Evolutionary conservation across 306 rosid genomes (phyloP).

Genomic region (Fragaria vesca): DNA sequence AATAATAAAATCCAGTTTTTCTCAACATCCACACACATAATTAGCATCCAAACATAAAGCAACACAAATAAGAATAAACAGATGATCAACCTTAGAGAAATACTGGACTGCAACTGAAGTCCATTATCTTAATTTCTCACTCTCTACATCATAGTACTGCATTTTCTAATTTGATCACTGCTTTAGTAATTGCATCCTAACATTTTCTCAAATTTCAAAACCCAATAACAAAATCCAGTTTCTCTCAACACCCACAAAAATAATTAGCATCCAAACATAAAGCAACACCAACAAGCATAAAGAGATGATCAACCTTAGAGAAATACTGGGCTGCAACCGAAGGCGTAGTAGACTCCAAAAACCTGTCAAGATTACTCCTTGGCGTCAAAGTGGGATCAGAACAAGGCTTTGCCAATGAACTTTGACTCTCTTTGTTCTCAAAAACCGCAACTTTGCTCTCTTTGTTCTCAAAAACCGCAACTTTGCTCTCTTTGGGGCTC

Average conservation of each 20-base stretch:
- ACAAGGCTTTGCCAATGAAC: slow-evolving; percentile 29
- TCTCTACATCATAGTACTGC: not conserved
- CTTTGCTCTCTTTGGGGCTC: slow-evolving; percentile 36
- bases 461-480: slow-evolving; percentile 42
- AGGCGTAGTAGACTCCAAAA: slow-evolving; percentile 68
- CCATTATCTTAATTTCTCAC: not conserved
- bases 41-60: slow-evolving; percentile 1
- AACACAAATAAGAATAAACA: not conserved
- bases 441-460: slow-evolving; percentile 33
- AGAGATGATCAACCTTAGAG: slow-evolving; percentile 64
- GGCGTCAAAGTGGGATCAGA: slow-evolving; percentile 31
- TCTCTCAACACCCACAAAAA: not conserved
- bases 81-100: slow-evolving; percentile 72
- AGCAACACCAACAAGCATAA: not conserved
- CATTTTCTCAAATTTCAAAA: slow-evolving; percentile 3
- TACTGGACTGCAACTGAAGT: slow-evolving; percentile 67
- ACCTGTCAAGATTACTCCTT: slow-evolving; percentile 58
- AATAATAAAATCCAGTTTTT: slow-evolving; percentile 2
- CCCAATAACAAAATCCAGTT: slow-evolving; percentile 12
- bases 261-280: not conserved
- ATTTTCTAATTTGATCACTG: not conserved
- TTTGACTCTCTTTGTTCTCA: slow-evolving; percentile 34
- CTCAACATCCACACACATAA: not conserved
- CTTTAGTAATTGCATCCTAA: not conserved
- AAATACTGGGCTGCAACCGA: slow-evolving; percentile 69